Evolutionary conservation across 345 rosid species (phyloP).

Genomic region (Tarenaya hassleriana): DNA sequence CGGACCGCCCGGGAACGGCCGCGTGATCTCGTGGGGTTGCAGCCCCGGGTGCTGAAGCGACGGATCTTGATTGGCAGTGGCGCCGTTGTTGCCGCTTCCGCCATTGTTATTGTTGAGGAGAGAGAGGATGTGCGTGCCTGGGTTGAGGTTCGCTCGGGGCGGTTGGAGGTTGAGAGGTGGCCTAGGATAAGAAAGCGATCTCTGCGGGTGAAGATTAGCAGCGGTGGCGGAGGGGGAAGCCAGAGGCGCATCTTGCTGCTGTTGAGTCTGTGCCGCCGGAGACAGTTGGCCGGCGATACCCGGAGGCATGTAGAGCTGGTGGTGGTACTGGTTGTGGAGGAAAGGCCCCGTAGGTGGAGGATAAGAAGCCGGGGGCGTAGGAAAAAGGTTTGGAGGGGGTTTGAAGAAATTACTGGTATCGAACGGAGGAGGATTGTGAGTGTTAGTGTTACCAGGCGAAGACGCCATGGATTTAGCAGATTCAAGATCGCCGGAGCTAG

Average conservation of each 20-base stretch:
- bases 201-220: conserved; percentile 29
- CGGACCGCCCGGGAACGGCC: conserved; percentile 27
- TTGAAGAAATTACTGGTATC: conserved; percentile 42
- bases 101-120: conserved; percentile 37
- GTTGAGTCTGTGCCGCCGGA: conserved; percentile 9
- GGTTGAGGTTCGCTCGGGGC: conserved; percentile 33
- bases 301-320: conserved; percentile 38
- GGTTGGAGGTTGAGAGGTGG: conserved; percentile 33
- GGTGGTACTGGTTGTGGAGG: conserved; percentile 40
- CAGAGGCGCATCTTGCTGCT: conserved; percentile 18
- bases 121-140: conserved; percentile 69
- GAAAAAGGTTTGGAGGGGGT: conserved; percentile 34
- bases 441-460: conserved; percentile 40
- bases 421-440: conserved; percentile 29
- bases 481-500: conserved; percentile 25
- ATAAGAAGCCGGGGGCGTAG: conserved; percentile 45
- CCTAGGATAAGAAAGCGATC: conserved; percentile 35
- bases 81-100: conserved; percentile 13
- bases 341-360: conserved; percentile 53
- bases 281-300: conserved; percentile 16
- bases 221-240: conserved; percentile 24
- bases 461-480: conserved; percentile 39
- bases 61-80: conserved; percentile 27
- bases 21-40: conserved; percentile 27
- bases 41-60: conserved; percentile 20